Base-by-base conservation (phyloP, 805 yeast species). In the Candida adriatica region DNA sequence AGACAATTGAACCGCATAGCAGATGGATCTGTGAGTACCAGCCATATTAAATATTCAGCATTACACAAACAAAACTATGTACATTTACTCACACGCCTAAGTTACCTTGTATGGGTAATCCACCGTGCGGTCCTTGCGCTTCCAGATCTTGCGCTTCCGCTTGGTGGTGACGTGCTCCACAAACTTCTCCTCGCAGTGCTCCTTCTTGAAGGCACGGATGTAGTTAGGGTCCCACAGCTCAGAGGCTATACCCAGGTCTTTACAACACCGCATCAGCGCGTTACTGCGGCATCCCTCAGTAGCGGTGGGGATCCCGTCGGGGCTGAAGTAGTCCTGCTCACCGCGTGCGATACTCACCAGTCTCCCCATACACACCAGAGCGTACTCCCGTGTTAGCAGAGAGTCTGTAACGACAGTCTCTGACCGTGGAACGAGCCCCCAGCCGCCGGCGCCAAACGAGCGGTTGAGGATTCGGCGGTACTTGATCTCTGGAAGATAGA, bases 401-500 rank as follows among this genome's bases (percentile, higher is more conserved):
- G 71, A 75, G 18, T 76, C 70, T 2, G 94, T 80, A 19, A 92
- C 75, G 32, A 74, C 63, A 1, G 95, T 81, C 42, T 83, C 90
- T 0, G 94, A 77, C 34, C 98, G 65, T 8, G 98, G 97, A 1
- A 94, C 95, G 34, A 92, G 64, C 1, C 97, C 97, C 98, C 98
- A 92, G 2, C 94, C 96, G 17, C 98, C 98, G 6, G 98, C 96
- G 4, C 98, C 98, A 64, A 92, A 90, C 0, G 97, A 94, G 23
- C 68, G 68, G 58, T 90, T 90, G 43, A 92, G 59, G 15, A 88
- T 79, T 27, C 98, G 70, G 43, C 98, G 73, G 54, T 92, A 92
- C 54, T 90, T 90, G 59, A 92, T 92, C 55, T 92, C 98, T 0
- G 98, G 98, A 27, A 92, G 62, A 49, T 85, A 92, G 6, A 92